phyloP scores from a whole-genome alignment of 306 rosid genomes.

The Sindora glabra region DNA sequence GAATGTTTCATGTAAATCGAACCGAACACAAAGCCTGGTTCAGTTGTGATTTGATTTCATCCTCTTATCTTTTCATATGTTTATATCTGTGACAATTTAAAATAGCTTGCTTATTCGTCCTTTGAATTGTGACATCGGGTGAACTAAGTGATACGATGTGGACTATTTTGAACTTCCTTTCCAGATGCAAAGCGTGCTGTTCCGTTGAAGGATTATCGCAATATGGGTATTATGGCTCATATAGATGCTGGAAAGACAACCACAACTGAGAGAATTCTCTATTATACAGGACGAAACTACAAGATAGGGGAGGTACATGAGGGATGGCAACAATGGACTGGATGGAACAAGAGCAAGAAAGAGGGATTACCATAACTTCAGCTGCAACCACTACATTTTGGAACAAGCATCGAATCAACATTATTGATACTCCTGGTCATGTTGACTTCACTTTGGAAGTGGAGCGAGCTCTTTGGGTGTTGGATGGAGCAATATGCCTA shows the following conservation, averaged over 20 bases:
- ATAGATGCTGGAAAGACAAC: conserved; percentile 97
- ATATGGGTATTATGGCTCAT: conserved; percentile 97
- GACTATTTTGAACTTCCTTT: neutral
- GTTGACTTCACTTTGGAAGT: conserved; percentile 96
- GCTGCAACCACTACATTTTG: conserved; percentile 98
- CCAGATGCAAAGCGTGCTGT: conserved; percentile 32
- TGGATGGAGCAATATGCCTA: conserved; percentile 95
- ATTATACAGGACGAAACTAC: conserved; percentile 86
- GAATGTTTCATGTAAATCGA: too few species aligned
- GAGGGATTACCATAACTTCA: conserved; percentile 97
- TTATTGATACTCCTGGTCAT: conserved; percentile 95
- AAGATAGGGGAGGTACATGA: conserved; percentile 98
- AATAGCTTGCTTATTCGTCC: neutral
- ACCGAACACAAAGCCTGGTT: too few species aligned
- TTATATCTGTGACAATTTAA: neutral
- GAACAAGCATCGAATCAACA: conserved; percentile 89
- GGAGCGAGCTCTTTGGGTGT: conserved; percentile 93
- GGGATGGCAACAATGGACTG: conserved; percentile 98
- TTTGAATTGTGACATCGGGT: neutral
- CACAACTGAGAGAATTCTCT: conserved; percentile 79
- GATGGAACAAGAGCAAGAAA: conserved; percentile 99
- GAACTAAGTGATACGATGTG: neutral
- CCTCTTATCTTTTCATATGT: too few species aligned
- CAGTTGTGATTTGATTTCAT: too few species aligned
- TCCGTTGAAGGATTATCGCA: conserved; percentile 56